Conservation (phyloP, 352 stramenopile genomes). For the Blastocystis sp. region DNA sequence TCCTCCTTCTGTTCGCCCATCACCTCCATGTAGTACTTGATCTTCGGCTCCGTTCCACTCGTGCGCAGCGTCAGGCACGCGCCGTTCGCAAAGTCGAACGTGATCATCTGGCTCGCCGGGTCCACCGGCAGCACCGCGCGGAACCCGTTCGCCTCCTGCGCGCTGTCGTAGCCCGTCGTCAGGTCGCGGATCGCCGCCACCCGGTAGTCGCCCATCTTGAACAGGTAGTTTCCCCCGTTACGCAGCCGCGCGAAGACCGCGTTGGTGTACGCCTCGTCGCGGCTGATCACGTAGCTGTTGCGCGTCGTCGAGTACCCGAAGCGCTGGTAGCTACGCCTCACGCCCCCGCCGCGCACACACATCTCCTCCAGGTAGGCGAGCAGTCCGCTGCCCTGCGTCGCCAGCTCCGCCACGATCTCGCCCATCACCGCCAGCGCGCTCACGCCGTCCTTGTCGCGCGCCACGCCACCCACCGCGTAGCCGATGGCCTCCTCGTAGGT, state of each 20-base stretch:
- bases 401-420: constrained; percentile 79
- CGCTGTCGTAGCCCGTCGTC: constrained; percentile 83
- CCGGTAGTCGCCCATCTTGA: constrained; percentile 77
- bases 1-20: constrained; percentile 23
- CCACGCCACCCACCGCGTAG: constrained; percentile 90
- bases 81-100: constrained; percentile 88
- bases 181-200: constrained; percentile 82
- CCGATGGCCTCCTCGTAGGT: constrained; percentile 97
- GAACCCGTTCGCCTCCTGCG: constrained; percentile 72
- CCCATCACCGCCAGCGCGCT: constrained; percentile 83
- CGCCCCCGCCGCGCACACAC: neutral
- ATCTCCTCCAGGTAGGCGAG: constrained; percentile 76
- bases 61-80: constrained; percentile 91
- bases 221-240: constrained; percentile 80
- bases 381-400: constrained; percentile 75
- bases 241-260: constrained; percentile 86
- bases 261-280: constrained; percentile 82
- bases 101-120: constrained; percentile 90
- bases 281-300: constrained; percentile 93
- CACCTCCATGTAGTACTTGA: constrained; percentile 96
- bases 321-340: constrained; percentile 80
- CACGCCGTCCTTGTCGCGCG: constrained; percentile 97
- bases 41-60: constrained; percentile 96
- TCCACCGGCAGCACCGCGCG: constrained; percentile 82
- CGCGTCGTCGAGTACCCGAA: constrained; percentile 94